These are phyloP conservation scores for Bothriochloa decipiens DNA, from an alignment of 176 grass and related monocot genomes.

Conservation along the genomic window DNA sequence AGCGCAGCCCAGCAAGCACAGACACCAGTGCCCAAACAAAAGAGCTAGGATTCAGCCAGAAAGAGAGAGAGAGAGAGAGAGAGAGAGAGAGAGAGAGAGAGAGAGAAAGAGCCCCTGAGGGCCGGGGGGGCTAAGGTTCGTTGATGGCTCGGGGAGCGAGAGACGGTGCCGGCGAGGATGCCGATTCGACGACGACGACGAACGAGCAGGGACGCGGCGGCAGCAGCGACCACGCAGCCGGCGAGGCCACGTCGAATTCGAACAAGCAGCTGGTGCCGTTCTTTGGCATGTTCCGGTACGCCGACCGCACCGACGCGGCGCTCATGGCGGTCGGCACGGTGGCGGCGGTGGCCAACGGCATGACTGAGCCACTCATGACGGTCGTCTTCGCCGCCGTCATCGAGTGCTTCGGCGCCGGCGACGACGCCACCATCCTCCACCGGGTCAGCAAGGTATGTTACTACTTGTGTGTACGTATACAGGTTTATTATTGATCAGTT, in stretches of 20 bases:
- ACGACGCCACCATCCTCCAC: conserved; percentile 32
- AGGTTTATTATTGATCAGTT: too few relatives aligned
- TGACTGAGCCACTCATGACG: conserved; percentile 61
- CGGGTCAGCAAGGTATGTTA: conserved; percentile 61
- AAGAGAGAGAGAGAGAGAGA: background rate
- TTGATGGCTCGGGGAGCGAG: background rate
- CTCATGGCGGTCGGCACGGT: conserved; percentile 55
- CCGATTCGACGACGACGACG: background rate
- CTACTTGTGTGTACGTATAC: too few relatives aligned
- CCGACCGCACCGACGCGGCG: conserved; percentile 36
- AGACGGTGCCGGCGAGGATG: background rate
- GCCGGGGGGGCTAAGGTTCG: background rate
- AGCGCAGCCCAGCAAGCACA: too few relatives aligned
- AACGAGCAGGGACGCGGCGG: background rate
- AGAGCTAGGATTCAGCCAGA: background rate
- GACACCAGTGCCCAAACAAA: too few relatives aligned
- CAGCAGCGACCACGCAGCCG: background rate
- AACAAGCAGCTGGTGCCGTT: conserved; percentile 36
- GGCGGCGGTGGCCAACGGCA: conserved; percentile 62
- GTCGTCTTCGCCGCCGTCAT: conserved; percentile 53
- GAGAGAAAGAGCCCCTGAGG: background rate
- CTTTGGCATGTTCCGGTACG: conserved; percentile 55
- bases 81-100: background rate
- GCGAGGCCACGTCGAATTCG: background rate
- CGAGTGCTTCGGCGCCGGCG: conserved; percentile 55